Evolutionary conservation across 108 stramenopile species (phyloP), one percentile per base, ranked within the genome.

Genomic region (Nitzschia sp.): DNA sequence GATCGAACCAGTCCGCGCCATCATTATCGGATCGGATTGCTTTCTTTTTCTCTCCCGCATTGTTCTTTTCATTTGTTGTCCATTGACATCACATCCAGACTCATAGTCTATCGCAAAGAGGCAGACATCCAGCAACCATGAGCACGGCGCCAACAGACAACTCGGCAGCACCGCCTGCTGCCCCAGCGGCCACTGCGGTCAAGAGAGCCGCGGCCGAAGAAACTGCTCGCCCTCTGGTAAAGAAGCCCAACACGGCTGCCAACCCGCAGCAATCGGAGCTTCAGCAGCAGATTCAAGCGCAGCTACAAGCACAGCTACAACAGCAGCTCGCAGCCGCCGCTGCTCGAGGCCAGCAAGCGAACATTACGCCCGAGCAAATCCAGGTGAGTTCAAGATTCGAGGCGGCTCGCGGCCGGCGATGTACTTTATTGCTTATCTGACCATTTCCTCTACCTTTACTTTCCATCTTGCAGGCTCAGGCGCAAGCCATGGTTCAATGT

Each of bases 401-500:
- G n/a, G n/a, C n/a, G n/a, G n/a, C n/a, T n/a, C n/a, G n/a, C n/a
- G 2, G n/a, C 46, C 0, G n/a, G n/a, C n/a, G 17, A 1, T 1
- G 0, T 17, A 46, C n/a, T 46, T 17, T 46, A 17, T n/a, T 46
- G n/a, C 19, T 19, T n/a, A 54, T 54, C 26, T 25, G 53, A 26
- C n/a, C 1, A 54, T 54, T 23, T 13, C 13, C 38, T 42, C 13
- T 42, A 42, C 13, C 38, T 42, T 42, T 42, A 9, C 38, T 42
- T 13, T 42, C 13, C 38, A 13, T 42, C 38, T 42, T 42, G 9
- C 49, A 88, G 82, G 83, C 83, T 2, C 92, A 93, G 77, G 89
- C 92, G 3, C 89, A 93, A 70, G 92, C 92, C 36, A 93, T 93
- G 92, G 89, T 90, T 0, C 92, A 93, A 70, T 87, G 89, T 32